Evolutionary conservation across 495 filamentous ascomycete genomes (phyloP).

Genomic region (Pyrenula massariospora): DNA sequence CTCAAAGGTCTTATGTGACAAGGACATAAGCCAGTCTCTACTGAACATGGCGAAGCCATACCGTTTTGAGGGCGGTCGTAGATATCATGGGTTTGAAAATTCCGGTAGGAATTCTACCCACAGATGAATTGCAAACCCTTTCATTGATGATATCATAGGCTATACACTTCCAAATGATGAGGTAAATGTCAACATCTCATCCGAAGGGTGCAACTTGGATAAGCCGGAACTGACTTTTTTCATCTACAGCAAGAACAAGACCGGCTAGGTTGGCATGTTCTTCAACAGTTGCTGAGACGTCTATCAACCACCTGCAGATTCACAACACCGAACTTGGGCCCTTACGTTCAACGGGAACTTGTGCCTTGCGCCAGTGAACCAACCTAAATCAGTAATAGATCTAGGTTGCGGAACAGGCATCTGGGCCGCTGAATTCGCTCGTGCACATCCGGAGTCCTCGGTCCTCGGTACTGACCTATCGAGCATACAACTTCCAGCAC

Average conservation of each 20-base stretch:
- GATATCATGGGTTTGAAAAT: constrained; percentile 56
- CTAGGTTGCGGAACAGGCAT: constrained; percentile 41
- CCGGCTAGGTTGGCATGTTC: not conserved
- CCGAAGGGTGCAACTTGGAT: not conserved
- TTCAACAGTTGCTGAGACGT: not conserved
- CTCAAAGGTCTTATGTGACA: too few species aligned
- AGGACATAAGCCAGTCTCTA: too few species aligned
- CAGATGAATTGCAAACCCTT: constrained; percentile 21
- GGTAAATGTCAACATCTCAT: constrained; percentile 24
- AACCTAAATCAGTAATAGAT: constrained; percentile 29
- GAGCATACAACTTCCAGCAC: constrained; percentile 41
- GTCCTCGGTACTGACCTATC: constrained; percentile 32
- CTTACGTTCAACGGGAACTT: constrained; percentile 39
- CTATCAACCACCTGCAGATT: too few species aligned
- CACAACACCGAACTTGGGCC: constrained; percentile 50
- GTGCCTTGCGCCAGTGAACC: constrained; percentile 39
- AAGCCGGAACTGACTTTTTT: not conserved
- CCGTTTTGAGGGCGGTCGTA: constrained; percentile 43
- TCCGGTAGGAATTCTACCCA: constrained; percentile 30
- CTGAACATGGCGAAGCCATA: not conserved
- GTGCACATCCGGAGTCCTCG: constrained; percentile 8
- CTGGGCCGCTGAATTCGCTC: constrained; percentile 59
- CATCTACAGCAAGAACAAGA: not conserved
- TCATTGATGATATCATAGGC: not conserved
- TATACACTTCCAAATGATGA: constrained; percentile 39